A percentile compares a stretch with the other conserved stretches of the same genome.
These are phyloP conservation scores for Tylopilus felleus DNA, from an alignment of 768 basidiomycete species.

Conservation along the genomic window DNA sequence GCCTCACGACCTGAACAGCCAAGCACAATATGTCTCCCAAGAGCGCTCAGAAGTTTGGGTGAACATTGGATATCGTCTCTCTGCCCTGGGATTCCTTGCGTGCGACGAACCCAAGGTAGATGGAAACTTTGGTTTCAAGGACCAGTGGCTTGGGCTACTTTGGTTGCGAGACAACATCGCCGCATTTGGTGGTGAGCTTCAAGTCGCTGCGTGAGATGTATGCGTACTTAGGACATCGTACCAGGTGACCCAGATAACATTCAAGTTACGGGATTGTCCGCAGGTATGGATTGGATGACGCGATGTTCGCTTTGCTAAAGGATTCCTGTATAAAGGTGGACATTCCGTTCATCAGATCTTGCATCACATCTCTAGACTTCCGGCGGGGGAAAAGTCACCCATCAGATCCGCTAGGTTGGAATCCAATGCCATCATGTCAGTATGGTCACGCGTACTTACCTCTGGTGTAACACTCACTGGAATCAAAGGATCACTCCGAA, in stretches of 20 bases:
- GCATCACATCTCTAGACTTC: slow-evolving; percentile 63
- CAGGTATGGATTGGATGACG: slow-evolving; percentile 36
- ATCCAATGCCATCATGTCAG: slow-evolving; percentile 72
- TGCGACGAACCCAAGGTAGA: slow-evolving; percentile 55
- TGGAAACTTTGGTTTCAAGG: slow-evolving; percentile 84
- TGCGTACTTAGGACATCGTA: not conserved
- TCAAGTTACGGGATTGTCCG: slow-evolving; percentile 64
- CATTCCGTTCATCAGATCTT: slow-evolving; percentile 75
- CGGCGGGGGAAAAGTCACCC: slow-evolving; percentile 52
- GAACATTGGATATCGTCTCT: slow-evolving; percentile 74
- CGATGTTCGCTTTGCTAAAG: not conserved
- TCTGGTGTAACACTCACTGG: not conserved
- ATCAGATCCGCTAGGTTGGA: slow-evolving; percentile 65
- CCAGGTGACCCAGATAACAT: slow-evolving; percentile 59
- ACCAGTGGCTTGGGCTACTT: slow-evolving; percentile 70
- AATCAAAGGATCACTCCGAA: slow-evolving; percentile 49
- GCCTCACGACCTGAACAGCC: slow-evolving; percentile 56
- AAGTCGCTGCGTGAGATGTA: not conserved
- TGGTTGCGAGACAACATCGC: slow-evolving; percentile 69
- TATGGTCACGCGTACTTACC: not conserved
- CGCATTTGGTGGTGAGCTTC: slow-evolving; percentile 57
- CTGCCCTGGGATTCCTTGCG: slow-evolving; percentile 74
- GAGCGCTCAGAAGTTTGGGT: slow-evolving; percentile 70
- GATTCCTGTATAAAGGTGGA: slow-evolving; percentile 40
- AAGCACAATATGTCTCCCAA: slow-evolving; percentile 65